phyloP scores from a whole-genome alignment of 805 yeast genomes.

The Myxozyma neglecta region DNA sequence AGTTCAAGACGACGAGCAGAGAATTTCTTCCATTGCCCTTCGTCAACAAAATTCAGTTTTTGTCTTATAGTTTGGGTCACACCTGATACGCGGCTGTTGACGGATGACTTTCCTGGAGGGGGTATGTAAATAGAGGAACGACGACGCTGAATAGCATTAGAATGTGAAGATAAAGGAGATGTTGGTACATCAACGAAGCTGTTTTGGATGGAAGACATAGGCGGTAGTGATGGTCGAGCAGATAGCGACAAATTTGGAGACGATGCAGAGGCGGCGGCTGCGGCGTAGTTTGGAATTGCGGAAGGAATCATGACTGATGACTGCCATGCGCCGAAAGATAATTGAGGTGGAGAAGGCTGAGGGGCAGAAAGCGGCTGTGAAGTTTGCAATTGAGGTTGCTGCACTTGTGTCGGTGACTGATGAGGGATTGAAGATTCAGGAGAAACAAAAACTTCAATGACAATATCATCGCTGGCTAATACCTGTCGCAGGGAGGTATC shows the following conservation, averaged over 20 bases:
- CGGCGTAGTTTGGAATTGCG: constrained; percentile 7
- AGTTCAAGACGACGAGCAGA: constrained; percentile 87
- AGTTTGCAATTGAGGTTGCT: background rate
- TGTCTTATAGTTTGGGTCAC: constrained; percentile 59
- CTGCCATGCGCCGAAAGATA: background rate
- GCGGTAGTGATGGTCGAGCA: constrained; percentile 2
- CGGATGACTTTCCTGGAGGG: constrained; percentile 22
- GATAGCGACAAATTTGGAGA: background rate
- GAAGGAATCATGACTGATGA: constrained; percentile 4
- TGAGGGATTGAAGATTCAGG: background rate
- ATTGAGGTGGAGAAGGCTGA: background rate
- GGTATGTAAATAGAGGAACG: constrained; percentile 18
- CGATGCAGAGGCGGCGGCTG: constrained; percentile 1
- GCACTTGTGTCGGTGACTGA: background rate
- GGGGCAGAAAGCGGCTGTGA: background rate
- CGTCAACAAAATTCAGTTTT: constrained; percentile 75
- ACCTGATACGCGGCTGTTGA: constrained; percentile 40
- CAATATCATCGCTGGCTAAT: constrained; percentile 11
- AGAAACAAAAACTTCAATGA: constrained; percentile 10
- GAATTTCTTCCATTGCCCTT: constrained; percentile 81
- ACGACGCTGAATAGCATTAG: constrained; percentile 3
- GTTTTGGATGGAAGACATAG: constrained; percentile 5
- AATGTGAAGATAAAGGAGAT: background rate
- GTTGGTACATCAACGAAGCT: constrained; percentile 1
- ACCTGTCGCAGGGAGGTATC: constrained; percentile 17